These are phyloP conservation scores for Lentinula edodes DNA, from an alignment of 768 basidiomycete species.

Conservation along the genomic window DNA sequence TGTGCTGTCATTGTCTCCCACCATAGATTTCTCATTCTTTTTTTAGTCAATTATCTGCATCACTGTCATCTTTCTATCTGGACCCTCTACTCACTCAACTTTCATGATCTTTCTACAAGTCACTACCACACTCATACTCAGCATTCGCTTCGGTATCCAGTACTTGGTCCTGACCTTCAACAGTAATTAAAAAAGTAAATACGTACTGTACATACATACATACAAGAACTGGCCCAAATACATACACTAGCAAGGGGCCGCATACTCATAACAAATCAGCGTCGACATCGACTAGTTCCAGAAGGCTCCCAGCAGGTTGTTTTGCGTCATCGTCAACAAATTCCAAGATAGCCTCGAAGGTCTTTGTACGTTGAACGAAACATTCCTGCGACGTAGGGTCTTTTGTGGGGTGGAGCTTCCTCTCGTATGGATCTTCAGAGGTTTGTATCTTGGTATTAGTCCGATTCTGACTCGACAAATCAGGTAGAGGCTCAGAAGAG, in stretches of 20 bases:
- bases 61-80: background rate
- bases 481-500: background rate
- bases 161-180: background rate
- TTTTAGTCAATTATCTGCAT: no score
- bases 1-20: background rate
- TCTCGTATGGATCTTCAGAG: slow-evolving; percentile 20
- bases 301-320: slow-evolving; percentile 58
- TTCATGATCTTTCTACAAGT: background rate
- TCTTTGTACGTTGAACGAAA: slow-evolving; percentile 60
- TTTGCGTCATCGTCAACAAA: slow-evolving; percentile 61
- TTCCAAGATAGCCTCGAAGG: slow-evolving; percentile 62
- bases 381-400: slow-evolving; percentile 35
- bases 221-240: background rate
- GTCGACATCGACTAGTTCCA: slow-evolving; percentile 49
- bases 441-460: slow-evolving; percentile 11
- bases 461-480: background rate
- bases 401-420: slow-evolving; percentile 13
- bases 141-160: background rate
- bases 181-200: background rate
- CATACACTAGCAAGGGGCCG: no score
- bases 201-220: background rate
- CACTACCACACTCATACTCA: background rate
- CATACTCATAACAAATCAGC: background rate
- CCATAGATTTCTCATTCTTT: background rate
- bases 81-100: background rate